Percentiles rank a stretch among this genome's conserved stretches.
Conservation (phyloP, 108 stramenopile species). For the Fragilaria radians region DNA sequence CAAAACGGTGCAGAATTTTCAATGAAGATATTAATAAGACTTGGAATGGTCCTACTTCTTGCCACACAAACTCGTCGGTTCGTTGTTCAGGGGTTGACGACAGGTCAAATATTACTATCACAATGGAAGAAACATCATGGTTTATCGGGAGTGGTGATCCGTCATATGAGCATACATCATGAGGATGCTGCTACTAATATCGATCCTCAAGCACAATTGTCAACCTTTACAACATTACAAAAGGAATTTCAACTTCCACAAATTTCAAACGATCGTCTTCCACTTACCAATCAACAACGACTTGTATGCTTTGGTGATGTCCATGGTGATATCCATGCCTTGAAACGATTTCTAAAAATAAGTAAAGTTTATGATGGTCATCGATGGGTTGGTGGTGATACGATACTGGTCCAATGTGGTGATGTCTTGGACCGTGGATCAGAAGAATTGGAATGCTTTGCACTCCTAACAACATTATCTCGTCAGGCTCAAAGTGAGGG, state of each 20-base stretch:
- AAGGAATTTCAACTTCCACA: not conserved
- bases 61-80: too few relatives aligned
- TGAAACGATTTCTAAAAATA: conserved; percentile 30
- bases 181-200: too few relatives aligned
- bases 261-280: not conserved
- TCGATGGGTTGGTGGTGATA: conserved; percentile 48
- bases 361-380: conserved; percentile 7
- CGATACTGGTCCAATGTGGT: conserved; percentile 69
- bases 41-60: too few relatives aligned
- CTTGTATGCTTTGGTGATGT: conserved; percentile 75
- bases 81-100: too few relatives aligned
- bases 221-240: not conserved
- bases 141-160: too few relatives aligned
- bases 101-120: too few relatives aligned
- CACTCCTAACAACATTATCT: conserved; percentile 40
- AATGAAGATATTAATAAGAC: too few relatives aligned
- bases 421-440: conserved; percentile 71
- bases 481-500: conserved; percentile 41
- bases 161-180: too few relatives aligned
- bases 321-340: conserved; percentile 60
- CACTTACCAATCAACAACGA: conserved; percentile 28
- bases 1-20: too few relatives aligned
- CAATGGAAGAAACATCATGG: too few relatives aligned
- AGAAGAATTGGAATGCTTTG: conserved; percentile 58
- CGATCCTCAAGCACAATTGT: not conserved